These are phyloP conservation scores for Cicer bijugum DNA, from an alignment of 306 rosid species.

Conservation along the genomic window DNA sequence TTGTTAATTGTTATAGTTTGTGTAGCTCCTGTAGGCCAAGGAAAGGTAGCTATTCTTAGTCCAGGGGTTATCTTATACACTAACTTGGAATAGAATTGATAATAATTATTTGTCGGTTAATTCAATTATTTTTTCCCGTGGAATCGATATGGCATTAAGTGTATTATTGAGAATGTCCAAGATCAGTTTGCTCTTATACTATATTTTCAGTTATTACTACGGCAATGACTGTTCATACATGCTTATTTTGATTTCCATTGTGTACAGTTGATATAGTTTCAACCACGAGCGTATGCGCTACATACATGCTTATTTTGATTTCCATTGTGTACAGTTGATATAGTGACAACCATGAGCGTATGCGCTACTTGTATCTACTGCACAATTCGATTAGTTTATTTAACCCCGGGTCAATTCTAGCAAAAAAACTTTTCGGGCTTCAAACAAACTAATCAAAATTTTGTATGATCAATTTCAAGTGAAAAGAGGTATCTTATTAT, in stretches of 20 bases:
- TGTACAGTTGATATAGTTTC: neutral
- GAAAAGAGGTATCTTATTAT: too few relatives aligned
- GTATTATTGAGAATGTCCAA: slow-evolving; percentile 36
- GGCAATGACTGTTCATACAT: neutral
- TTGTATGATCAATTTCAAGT: too few relatives aligned
- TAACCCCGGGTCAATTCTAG: too few relatives aligned
- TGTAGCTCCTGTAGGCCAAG: slow-evolving; percentile 41
- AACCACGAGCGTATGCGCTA: neutral
- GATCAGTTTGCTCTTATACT: neutral
- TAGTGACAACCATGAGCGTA: neutral
- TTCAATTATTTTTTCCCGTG: slow-evolving; percentile 40
- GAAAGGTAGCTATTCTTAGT: slow-evolving; percentile 39
- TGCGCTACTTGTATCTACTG: neutral
- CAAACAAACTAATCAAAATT: too few relatives aligned
- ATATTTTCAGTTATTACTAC: slow-evolving; percentile 5
- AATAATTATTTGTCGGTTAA: slow-evolving; percentile 31
- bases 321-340: neutral
- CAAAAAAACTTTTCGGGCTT: too few relatives aligned
- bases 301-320: neutral
- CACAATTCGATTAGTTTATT: neutral
- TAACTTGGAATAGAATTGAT: slow-evolving; percentile 26
- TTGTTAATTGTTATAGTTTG: slow-evolving; percentile 37
- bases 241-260: neutral
- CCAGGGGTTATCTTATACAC: slow-evolving; percentile 37
- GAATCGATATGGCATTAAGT: slow-evolving; percentile 5